Conservation (phyloP, 176 grass and related monocot genomes). For the Triticum timopheevii region DNA sequence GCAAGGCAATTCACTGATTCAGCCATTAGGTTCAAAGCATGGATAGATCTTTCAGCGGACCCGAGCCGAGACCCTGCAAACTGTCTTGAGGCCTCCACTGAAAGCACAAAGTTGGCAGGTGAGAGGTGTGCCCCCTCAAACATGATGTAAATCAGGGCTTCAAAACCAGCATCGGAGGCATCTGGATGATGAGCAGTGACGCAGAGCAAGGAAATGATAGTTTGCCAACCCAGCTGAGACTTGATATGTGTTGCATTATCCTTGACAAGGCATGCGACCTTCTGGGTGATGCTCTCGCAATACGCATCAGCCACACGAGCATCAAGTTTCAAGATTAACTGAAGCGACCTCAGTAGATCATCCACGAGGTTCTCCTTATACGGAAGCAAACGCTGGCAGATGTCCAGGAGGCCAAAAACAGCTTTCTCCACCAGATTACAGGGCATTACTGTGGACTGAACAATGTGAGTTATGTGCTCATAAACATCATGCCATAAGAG, state of each 20-base stretch:
- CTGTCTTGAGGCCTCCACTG: not conserved
- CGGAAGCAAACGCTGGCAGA: constrained; percentile 82
- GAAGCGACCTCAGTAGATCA: constrained; percentile 77
- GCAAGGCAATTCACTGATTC: not conserved
- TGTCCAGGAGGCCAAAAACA: constrained; percentile 35
- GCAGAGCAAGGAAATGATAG: constrained; percentile 32
- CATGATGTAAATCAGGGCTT: constrained; percentile 91
- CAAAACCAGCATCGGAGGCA: constrained; percentile 85
- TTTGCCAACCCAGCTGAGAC: constrained; percentile 93
- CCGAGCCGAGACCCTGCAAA: not conserved
- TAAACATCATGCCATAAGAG: constrained; percentile 84
- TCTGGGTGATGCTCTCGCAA: constrained; percentile 88
- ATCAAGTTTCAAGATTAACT: constrained; percentile 89
- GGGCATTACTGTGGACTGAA: constrained; percentile 91
- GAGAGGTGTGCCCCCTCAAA: constrained; percentile 61
- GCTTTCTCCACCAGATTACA: constrained; percentile 95
- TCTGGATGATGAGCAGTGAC: constrained; percentile 92
- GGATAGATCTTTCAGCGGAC: constrained; percentile 8
- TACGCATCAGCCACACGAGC: constrained; percentile 99
- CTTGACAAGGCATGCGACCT: constrained; percentile 79
- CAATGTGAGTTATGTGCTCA: constrained; percentile 88
- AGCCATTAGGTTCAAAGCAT: constrained; percentile 7
- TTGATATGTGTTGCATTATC: constrained; percentile 84
- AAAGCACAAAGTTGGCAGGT: not conserved
- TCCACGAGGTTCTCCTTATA: constrained; percentile 94